These are phyloP conservation scores for Fusarium nematophilum DNA, from an alignment of 2,329 filamentous ascomycete genomes.

Conservation along the genomic window DNA sequence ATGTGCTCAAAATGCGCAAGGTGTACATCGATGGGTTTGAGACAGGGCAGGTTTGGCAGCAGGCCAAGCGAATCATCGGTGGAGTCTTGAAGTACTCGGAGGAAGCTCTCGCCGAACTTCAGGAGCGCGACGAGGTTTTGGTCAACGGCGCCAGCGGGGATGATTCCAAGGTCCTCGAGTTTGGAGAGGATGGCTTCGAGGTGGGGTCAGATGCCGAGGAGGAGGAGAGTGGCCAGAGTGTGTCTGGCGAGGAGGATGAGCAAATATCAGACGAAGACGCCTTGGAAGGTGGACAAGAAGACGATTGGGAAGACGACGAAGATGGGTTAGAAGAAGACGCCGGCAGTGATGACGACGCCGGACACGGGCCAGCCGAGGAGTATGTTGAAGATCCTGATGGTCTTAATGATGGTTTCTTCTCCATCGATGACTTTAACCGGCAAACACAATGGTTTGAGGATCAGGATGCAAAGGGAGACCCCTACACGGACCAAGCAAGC, in stretches of 20 bases:
- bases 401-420: conserved; percentile 98
- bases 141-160: conserved; percentile 51
- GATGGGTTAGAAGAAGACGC: conserved; percentile 53
- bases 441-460: conserved; percentile 91
- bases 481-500: conserved; percentile 77
- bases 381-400: conserved; percentile 75
- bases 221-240: conserved; percentile 46
- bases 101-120: conserved; percentile 60
- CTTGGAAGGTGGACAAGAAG: conserved; percentile 42
- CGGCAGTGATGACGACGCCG: conserved; percentile 53
- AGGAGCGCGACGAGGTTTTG: conserved; percentile 60
- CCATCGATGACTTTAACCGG: conserved; percentile 96
- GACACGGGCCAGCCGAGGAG: conserved; percentile 59
- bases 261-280: conserved; percentile 33
- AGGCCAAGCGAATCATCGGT: conserved; percentile 83
- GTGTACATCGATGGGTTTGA: conserved; percentile 90
- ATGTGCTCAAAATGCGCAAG: conserved; percentile 80
- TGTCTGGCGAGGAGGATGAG: conserved; percentile 45
- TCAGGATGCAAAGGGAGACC: conserved; percentile 82
- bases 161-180: conserved; percentile 40
- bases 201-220: conserved; percentile 46
- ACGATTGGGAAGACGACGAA: conserved; percentile 50
- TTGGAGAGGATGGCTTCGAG: conserved; percentile 47
- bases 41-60: conserved; percentile 92
- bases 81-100: conserved; percentile 63